A percentile compares a stretch with the other conserved stretches of the same genome.
Evolutionary conservation across 306 rosid species (phyloP).

Genomic region (Casuarina glauca): DNA sequence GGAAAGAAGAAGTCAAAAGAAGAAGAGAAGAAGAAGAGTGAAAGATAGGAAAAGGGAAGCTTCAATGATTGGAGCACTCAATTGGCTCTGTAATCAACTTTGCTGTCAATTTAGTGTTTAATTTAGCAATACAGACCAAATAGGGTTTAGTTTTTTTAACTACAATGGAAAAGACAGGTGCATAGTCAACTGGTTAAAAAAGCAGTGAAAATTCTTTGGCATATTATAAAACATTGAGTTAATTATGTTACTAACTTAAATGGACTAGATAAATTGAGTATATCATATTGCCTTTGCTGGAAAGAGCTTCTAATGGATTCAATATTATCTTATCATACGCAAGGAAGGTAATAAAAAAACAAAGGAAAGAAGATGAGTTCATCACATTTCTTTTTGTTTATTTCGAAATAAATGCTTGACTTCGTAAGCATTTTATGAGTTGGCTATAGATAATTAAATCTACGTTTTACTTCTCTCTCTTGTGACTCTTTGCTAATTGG

Average conservation of each 20-base stretch:
- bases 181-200: neutral
- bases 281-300: neutral
- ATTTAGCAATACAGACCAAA: neutral
- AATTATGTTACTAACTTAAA: neutral
- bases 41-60: too few relatives aligned
- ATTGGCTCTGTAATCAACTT: neutral
- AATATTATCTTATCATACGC: too few relatives aligned
- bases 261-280: neutral
- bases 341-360: too few relatives aligned
- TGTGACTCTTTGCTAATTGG: constrained; percentile 24
- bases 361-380: too few relatives aligned
- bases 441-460: neutral
- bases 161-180: neutral
- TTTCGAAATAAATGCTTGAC: neutral
- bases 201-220: neutral
- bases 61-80: neutral
- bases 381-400: neutral
- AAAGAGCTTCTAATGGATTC: neutral
- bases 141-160: neutral
- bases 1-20: neutral
- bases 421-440: neutral
- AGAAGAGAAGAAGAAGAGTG: neutral
- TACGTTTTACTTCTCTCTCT: constrained; percentile 4
- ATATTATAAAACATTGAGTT: neutral
- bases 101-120: neutral